Conservation (phyloP, 352 stramenopile genomes). For the Pythium brachiatum region DNA sequence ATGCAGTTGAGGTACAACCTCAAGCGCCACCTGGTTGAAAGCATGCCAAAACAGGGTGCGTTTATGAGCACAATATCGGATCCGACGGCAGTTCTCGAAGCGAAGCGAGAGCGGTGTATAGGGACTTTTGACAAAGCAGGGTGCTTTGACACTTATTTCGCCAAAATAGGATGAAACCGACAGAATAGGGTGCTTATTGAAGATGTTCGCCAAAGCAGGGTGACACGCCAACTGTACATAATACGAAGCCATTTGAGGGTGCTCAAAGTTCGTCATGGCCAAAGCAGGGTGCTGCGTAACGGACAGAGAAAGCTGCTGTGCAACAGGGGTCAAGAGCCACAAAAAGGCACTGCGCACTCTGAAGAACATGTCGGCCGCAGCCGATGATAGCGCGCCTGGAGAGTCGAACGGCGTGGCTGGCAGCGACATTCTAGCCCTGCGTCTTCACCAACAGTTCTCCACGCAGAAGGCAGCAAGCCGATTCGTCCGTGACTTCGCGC, state of each 20-base stretch:
- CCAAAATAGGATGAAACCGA: background rate
- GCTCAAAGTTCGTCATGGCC: background rate
- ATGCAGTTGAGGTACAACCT: slow-evolving; percentile 10
- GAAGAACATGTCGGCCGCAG: background rate
- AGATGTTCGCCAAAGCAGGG: background rate
- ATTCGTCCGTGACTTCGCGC: no score
- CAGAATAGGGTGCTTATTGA: background rate
- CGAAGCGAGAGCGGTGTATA: no score
- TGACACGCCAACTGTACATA: background rate
- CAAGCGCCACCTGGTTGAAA: no score
- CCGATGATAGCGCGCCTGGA: background rate
- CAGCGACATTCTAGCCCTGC: background rate
- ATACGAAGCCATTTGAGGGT: background rate
- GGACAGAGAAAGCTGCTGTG: background rate
- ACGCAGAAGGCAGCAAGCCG: no score
- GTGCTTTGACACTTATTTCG: background rate
- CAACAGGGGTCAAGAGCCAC: background rate
- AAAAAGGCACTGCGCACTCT: background rate
- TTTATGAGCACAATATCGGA: no score
- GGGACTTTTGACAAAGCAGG: slow-evolving; percentile 1
- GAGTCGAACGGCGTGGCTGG: background rate
- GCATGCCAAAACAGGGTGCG: no score
- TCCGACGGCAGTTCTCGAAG: no score
- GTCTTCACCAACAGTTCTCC: background rate
- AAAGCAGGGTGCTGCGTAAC: background rate